Evolutionary conservation across 2,329 filamentous ascomycete species (phyloP).

Genomic region (Graphilbum ipis-grandicollis): DNA sequence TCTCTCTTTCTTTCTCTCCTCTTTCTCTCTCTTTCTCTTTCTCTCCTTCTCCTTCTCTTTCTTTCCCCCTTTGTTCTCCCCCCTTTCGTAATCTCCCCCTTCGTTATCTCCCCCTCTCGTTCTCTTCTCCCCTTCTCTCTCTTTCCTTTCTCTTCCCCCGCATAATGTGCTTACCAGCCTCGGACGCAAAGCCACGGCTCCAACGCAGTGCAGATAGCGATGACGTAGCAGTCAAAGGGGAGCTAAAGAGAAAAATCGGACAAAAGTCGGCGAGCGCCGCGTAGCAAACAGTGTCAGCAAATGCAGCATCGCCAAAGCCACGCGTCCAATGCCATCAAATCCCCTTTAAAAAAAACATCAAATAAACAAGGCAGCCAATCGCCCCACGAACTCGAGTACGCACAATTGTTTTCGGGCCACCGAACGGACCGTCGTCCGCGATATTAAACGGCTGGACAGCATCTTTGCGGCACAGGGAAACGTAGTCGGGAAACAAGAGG

Average conservation of each 20-base stretch:
- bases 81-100: too few relatives aligned
- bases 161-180: conserved; percentile 11
- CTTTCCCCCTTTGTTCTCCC: too few relatives aligned
- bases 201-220: conserved; percentile 27
- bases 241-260: conserved; percentile 16
- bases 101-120: too few relatives aligned
- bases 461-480: conserved; percentile 20
- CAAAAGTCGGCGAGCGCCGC: not conserved
- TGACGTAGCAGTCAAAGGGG: conserved; percentile 24
- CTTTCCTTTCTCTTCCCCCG: too few relatives aligned
- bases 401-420: conserved; percentile 25
- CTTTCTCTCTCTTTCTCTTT: too few relatives aligned
- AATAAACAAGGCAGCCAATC: too few relatives aligned
- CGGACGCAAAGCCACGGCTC: conserved; percentile 40
- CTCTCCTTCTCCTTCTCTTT: too few relatives aligned
- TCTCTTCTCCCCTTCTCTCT: too few relatives aligned
- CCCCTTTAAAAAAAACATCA: too few relatives aligned
- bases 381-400: conserved; percentile 2
- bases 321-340: too few relatives aligned
- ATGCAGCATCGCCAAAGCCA: too few relatives aligned
- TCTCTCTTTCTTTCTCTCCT: too few relatives aligned
- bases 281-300: not conserved
- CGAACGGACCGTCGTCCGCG: conserved; percentile 37
- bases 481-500: not conserved
- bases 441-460: conserved; percentile 44